These are phyloP conservation scores for Epicoccum sorghinum DNA, from an alignment of 2,329 filamentous ascomycete species.

Conservation along the genomic window DNA sequence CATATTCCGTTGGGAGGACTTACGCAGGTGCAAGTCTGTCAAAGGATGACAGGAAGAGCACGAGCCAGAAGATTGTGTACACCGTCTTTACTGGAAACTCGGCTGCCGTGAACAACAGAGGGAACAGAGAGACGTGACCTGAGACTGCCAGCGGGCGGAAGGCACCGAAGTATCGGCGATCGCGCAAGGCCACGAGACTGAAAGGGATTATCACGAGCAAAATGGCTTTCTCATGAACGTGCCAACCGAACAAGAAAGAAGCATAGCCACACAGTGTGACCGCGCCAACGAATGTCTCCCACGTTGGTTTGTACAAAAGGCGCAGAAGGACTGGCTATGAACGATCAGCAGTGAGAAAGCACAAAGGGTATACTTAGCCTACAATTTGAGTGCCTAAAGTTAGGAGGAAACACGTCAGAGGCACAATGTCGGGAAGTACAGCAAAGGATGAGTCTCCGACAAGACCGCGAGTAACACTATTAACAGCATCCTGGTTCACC, in stretches of 20 bases:
- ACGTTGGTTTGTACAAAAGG: slow-evolving; percentile 79
- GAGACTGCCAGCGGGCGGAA: slow-evolving; percentile 92
- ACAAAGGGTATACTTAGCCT: slow-evolving; percentile 26
- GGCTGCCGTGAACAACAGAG: slow-evolving; percentile 85
- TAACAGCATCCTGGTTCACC: slow-evolving; percentile 75
- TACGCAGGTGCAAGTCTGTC: slow-evolving; percentile 83
- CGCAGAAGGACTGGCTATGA: slow-evolving; percentile 67
- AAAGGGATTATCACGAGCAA: slow-evolving; percentile 94
- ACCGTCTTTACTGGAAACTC: slow-evolving; percentile 94
- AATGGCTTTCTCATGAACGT: slow-evolving; percentile 97
- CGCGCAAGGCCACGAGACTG: slow-evolving; percentile 86
- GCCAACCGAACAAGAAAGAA: slow-evolving; percentile 97
- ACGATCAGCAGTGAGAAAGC: slow-evolving; percentile 12
- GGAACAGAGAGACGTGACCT: slow-evolving; percentile 94
- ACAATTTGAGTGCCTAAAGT: slow-evolving; percentile 82
- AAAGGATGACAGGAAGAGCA: slow-evolving; percentile 84
- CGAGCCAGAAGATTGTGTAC: slow-evolving; percentile 91
- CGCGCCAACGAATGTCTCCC: slow-evolving; percentile 87
- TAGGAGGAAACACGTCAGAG: slow-evolving; percentile 78
- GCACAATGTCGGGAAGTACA: slow-evolving; percentile 84
- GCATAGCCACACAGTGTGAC: slow-evolving; percentile 94
- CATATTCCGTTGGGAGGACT: slow-evolving; percentile 32
- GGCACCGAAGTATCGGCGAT: slow-evolving; percentile 86
- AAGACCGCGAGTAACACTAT: slow-evolving; percentile 89
- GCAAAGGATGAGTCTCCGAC: slow-evolving; percentile 95